These are phyloP conservation scores for Bryoerythrophyllum caledonicum DNA, from an alignment of 225 moss, liverwort and hornwort species.

Conservation along the genomic window DNA sequence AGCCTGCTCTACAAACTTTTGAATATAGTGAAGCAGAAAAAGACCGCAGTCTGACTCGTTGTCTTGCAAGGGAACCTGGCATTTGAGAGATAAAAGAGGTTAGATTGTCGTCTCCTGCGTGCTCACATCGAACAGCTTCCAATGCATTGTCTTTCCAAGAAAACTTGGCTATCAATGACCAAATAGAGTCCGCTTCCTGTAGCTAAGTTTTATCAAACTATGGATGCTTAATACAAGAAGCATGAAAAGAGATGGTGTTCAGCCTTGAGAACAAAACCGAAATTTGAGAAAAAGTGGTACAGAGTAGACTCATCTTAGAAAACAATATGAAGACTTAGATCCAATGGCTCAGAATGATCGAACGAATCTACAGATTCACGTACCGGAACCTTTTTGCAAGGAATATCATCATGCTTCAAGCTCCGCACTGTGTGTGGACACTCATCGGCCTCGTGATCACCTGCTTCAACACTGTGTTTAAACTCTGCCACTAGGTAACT, in stretches of 20 bases:
- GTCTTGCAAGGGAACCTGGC: conserved; percentile 78
- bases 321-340: background rate
- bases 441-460: conserved; percentile 34
- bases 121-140: conserved; percentile 10
- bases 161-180: background rate
- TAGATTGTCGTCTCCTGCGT: background rate
- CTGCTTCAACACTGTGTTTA: conserved; percentile 57
- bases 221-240: background rate
- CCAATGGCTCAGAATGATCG: background rate
- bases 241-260: conserved; percentile 1
- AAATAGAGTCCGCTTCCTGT: background rate
- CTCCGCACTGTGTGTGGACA: conserved; percentile 29
- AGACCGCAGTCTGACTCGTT: conserved; percentile 88
- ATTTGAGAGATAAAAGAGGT: background rate
- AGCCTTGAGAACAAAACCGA: background rate
- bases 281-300: conserved; percentile 9
- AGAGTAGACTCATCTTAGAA: background rate
- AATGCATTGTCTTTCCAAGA: background rate
- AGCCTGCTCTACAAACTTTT: conserved; percentile 56
- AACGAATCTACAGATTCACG: conserved; percentile 17
- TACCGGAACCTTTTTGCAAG: conserved; percentile 62
- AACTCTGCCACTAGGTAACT: conserved; percentile 76
- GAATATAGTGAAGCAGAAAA: conserved; percentile 76
- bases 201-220: background rate
- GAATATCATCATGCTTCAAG: conserved; percentile 43